phyloP scores from a whole-genome alignment of 2,329 filamentous ascomycete species.

The Metarhizium rileyi region DNA sequence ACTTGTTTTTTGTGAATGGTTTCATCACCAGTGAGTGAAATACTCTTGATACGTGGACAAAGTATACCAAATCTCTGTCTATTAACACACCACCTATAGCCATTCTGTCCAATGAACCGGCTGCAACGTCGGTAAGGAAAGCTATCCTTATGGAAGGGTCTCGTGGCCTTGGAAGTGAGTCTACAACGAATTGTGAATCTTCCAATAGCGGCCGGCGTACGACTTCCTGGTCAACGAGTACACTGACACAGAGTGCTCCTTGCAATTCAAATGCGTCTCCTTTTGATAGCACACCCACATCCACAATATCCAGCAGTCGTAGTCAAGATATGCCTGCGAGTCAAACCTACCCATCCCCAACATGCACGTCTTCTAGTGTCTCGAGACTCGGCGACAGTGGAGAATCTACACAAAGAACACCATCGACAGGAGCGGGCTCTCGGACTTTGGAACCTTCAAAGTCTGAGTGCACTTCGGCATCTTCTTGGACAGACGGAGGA shows the following conservation, averaged over 20 bases:
- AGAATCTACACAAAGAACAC: not conserved
- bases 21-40: constrained; percentile 1
- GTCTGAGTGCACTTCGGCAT: not conserved
- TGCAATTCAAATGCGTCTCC: not conserved
- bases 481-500: not conserved
- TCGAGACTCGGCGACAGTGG: not conserved
- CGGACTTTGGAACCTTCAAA: not conserved
- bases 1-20: not conserved
- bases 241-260: not conserved
- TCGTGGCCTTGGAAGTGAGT: not conserved
- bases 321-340: not conserved
- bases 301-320: not conserved
- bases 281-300: not conserved
- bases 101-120: not conserved
- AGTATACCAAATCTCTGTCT: not conserved
- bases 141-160: not conserved
- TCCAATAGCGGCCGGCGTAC: not conserved
- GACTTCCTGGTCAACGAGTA: not conserved
- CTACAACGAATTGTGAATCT: constrained; percentile 1
- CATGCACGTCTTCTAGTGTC: not conserved
- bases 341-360: not conserved
- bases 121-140: not conserved
- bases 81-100: not conserved
- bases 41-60: not conserved
- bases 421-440: not conserved